phyloP scores from a whole-genome alignment of 257 asterid genomes.

The Nicotiana noctiflora region DNA sequence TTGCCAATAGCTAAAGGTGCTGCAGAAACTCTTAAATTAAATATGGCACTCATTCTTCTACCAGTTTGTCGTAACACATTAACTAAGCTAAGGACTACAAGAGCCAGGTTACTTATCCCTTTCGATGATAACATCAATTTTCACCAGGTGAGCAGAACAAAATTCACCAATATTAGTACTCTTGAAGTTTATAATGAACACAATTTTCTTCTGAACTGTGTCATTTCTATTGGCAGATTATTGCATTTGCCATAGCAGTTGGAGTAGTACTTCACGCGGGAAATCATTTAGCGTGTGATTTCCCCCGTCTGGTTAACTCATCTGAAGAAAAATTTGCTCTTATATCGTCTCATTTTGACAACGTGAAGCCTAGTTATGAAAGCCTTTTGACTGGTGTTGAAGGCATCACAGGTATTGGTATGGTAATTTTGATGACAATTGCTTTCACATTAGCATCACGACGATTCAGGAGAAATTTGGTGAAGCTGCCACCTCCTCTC shows the following conservation, averaged over 20 bases:
- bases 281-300: constrained; percentile 65
- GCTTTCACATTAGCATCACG: constrained; percentile 71
- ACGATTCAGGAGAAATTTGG: constrained; percentile 51
- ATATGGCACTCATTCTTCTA: constrained; percentile 78
- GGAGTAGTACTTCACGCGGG: constrained; percentile 64
- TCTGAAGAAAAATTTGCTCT: constrained; percentile 50
- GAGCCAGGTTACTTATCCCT: constrained; percentile 59
- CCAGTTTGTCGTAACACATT: constrained; percentile 79
- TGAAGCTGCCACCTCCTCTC: constrained; percentile 61
- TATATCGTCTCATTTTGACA: constrained; percentile 53
- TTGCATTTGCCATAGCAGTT: constrained; percentile 57
- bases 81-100: constrained; percentile 61
- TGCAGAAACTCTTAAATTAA: constrained; percentile 85
- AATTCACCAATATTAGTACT: too few species aligned
- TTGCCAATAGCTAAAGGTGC: constrained; percentile 87
- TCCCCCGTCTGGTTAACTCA: constrained; percentile 55
- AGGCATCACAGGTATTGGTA: constrained; percentile 58
- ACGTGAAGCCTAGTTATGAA: constrained; percentile 45
- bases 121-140: constrained; percentile 82
- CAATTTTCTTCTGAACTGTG: too few species aligned
- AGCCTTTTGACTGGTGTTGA: constrained; percentile 38
- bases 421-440: constrained; percentile 58
- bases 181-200: too few species aligned
- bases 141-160: constrained; percentile 40
- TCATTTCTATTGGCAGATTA: constrained; percentile 26